phyloP scores from a whole-genome alignment of 495 filamentous ascomycete genomes.

The Tuber umbilicatum region DNA sequence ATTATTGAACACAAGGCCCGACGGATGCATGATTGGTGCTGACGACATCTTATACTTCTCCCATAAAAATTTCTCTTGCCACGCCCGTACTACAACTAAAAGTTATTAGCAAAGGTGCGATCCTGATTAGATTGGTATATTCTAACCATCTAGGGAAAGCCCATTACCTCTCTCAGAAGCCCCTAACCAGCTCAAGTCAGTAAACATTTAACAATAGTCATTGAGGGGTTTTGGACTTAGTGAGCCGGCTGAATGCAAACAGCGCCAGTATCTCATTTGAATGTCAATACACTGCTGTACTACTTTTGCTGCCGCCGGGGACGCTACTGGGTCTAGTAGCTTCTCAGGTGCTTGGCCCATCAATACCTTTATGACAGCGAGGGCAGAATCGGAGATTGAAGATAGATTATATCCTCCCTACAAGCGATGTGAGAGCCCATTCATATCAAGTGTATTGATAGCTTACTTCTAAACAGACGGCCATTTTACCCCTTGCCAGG shows the following conservation, averaged over 20 bases:
- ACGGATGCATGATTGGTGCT: neutral
- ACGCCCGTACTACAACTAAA: constrained; percentile 64
- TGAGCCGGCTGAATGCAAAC: constrained; percentile 45
- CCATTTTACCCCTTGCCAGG: constrained; percentile 82
- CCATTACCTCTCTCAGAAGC: neutral
- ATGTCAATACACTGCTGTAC: constrained; percentile 50
- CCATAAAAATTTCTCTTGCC: constrained; percentile 62
- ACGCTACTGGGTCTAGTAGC: constrained; percentile 45
- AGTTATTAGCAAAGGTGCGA: neutral
- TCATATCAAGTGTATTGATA: neutral
- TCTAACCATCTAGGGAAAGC: neutral
- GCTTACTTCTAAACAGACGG: constrained; percentile 72
- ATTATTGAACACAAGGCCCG: neutral
- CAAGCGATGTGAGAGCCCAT: neutral
- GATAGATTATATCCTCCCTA: constrained; percentile 88
- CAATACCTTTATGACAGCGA: constrained; percentile 83
- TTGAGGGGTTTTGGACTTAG: neutral
- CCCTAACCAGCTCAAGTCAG: neutral
- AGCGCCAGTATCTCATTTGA: constrained; percentile 57
- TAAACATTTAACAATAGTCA: neutral
- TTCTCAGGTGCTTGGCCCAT: constrained; percentile 90
- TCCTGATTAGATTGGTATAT: neutral
- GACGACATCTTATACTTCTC: constrained; percentile 52
- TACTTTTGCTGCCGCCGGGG: constrained; percentile 47
- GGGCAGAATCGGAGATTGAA: constrained; percentile 83